Conservation (phyloP, 1,284 basidiomycete species). For the Erythrobasidium hasegawianum region DNA sequence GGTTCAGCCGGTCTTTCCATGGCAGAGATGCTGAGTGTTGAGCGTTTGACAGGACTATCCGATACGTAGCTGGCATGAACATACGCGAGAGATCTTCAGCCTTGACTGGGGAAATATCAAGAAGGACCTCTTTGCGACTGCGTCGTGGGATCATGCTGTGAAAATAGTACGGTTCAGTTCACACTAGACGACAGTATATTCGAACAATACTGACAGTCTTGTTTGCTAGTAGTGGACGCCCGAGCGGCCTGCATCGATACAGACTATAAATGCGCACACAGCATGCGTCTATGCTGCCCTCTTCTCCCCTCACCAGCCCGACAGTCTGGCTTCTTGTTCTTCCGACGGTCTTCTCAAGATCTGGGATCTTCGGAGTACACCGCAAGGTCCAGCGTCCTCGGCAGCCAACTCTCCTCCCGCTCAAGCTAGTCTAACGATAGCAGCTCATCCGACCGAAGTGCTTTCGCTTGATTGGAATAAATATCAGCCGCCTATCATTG, state of each 20-base stretch:
- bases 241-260: conserved; percentile 68
- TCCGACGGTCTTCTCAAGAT: conserved; percentile 76
- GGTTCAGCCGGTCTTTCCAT: conserved; percentile 5
- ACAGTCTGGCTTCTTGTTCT: conserved; percentile 75
- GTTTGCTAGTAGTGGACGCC: conserved; percentile 69
- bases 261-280: conserved; percentile 74
- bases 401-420: conserved; percentile 21
- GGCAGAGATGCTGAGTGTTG: not conserved
- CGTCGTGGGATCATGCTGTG: conserved; percentile 87
- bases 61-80: conserved; percentile 88
- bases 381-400: conserved; percentile 36
- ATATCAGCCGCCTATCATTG: conserved; percentile 72
- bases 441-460: conserved; percentile 46
- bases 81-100: conserved; percentile 86
- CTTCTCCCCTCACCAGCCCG: conserved; percentile 86
- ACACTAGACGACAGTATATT: too few relatives aligned
- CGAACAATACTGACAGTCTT: too few relatives aligned
- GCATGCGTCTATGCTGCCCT: conserved; percentile 82
- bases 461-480: conserved; percentile 90
- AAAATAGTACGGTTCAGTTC: conserved; percentile 80
- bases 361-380: conserved; percentile 61
- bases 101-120: conserved; percentile 95
- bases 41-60: conserved; percentile 65
- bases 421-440: conserved; percentile 38
- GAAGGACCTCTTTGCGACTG: conserved; percentile 82